Conservation (phyloP, 805 yeast genomes). For the Candida awuae region DNA sequence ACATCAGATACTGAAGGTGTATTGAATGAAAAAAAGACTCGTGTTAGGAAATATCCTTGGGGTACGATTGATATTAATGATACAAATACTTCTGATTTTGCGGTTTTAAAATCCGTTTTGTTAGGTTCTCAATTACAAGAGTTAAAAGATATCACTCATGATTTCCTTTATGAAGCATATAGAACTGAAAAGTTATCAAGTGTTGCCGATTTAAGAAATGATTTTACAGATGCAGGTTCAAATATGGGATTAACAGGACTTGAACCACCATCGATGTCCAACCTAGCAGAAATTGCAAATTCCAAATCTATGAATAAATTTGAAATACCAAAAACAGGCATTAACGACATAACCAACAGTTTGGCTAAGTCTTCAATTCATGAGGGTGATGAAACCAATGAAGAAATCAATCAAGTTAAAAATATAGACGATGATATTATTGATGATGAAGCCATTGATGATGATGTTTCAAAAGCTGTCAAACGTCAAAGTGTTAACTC, state of each 20-base stretch:
- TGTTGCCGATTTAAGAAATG: slow-evolving; percentile 38
- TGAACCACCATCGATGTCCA: slow-evolving; percentile 52
- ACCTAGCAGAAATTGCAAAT: slow-evolving; percentile 45
- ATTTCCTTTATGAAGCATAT: slow-evolving; percentile 54
- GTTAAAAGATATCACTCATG: slow-evolving; percentile 58
- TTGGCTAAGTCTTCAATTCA: slow-evolving; percentile 10
- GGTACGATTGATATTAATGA: slow-evolving; percentile 52
- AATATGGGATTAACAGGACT: neutral
- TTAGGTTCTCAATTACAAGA: slow-evolving; percentile 57
- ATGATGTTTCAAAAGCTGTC: slow-evolving; percentile 9
- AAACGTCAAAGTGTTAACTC: slow-evolving; percentile 8
- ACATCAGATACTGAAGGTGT: slow-evolving; percentile 53
- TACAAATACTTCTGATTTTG: slow-evolving; percentile 45
- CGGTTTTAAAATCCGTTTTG: slow-evolving; percentile 45
- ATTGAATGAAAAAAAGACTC: slow-evolving; percentile 42
- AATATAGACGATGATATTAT: slow-evolving; percentile 4
- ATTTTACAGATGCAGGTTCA: slow-evolving; percentile 22
- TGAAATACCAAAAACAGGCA: slow-evolving; percentile 13
- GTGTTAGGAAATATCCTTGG: slow-evolving; percentile 72
- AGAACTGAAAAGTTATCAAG: slow-evolving; percentile 55
- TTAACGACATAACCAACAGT: slow-evolving; percentile 8
- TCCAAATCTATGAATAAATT: slow-evolving; percentile 27
- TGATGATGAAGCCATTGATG: slow-evolving; percentile 1
- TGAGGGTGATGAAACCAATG: slow-evolving; percentile 10
- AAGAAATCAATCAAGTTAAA: slow-evolving; percentile 1